Evolutionary conservation across 768 basidiomycete species (phyloP), one percentile per base, ranked within the genome.

Genomic region (Phanerochaete sordida): DNA sequence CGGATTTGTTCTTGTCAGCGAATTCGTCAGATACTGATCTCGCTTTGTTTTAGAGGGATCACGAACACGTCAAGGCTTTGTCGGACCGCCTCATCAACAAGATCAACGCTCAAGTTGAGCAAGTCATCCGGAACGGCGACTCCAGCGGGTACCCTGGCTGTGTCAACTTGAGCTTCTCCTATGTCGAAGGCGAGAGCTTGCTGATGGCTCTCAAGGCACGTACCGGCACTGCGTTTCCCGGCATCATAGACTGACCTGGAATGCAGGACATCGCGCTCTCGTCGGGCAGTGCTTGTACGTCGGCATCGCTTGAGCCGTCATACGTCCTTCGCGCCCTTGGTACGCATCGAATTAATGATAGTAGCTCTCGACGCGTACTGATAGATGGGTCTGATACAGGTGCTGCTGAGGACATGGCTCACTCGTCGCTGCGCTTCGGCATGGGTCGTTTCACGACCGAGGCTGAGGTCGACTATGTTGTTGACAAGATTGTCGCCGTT

Each of bases 351-450:
- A 26, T 13, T 54, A 31, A 11, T 26, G 39, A 35, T 35, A 21
- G 52, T 21, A 19, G 43, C 28, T 44, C 4, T 28, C 48, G 27
- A 24, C 27, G n/a, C 16, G 27, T 13, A 26, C 54, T 55, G 16
- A 39, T 13, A 24, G 60, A 35, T 30, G 4, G 11, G 19, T 43
- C n/a, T 43, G 39, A 43, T 43, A 11, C 53, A 88, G 91, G 93
- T 66, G 93, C 96, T 35, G 94, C 95, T 27, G 97, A 99, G 72
- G 97, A 98, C 69, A 97, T 98, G 95, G 97, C 97, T 0, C 97
- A 99, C 72, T 97, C 95, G 19, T 96, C 94, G 19, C 81, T 99
- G 57, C 90, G 97, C 26, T 99, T 99, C 73, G 97, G 97, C 48
- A 90, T 99, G 62, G 97, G 97, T 26, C 87, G 97, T 23, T 99